Evolutionary conservation across 2,329 filamentous ascomycete genomes (phyloP).

Genomic region (Penicillium expansum): DNA sequence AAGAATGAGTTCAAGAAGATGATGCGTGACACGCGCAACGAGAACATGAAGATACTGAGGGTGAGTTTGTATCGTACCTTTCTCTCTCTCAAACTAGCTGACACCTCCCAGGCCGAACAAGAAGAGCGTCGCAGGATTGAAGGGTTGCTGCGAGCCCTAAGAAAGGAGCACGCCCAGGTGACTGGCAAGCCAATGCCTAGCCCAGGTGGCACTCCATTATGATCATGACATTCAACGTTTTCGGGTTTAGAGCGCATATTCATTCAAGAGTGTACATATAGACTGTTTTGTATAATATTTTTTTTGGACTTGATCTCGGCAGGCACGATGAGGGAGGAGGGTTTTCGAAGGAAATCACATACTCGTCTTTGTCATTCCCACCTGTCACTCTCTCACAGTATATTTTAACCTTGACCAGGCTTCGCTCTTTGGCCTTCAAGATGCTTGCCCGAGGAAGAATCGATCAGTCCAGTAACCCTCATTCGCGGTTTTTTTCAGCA

Average conservation of each 20-base stretch:
- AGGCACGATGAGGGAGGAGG: slow-evolving; percentile 22
- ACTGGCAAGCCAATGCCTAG: slow-evolving; percentile 35
- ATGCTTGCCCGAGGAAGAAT: slow-evolving; percentile 9
- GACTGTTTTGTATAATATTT: slow-evolving; percentile 23
- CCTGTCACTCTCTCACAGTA: neutral
- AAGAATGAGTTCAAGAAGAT: slow-evolving; percentile 77
- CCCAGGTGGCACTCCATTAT: slow-evolving; percentile 36
- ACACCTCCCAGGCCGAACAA: slow-evolving; percentile 60
- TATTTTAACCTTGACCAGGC: neutral
- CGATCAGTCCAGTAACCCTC: slow-evolving; percentile 2
- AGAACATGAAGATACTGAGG: slow-evolving; percentile 63
- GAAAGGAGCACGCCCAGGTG: slow-evolving; percentile 40
- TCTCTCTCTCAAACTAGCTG: slow-evolving; percentile 9
- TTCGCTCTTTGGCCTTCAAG: slow-evolving; percentile 7
- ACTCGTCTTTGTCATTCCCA: neutral
- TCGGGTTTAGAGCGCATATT: slow-evolving; percentile 14
- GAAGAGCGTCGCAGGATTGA: slow-evolving; percentile 68
- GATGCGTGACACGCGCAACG: slow-evolving; percentile 69
- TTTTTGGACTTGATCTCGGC: slow-evolving; percentile 16
- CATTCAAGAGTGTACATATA: slow-evolving; percentile 23
- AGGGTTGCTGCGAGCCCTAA: slow-evolving; percentile 55
- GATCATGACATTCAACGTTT: slow-evolving; percentile 28
- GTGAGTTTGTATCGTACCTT: slow-evolving; percentile 48
- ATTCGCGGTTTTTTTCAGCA: neutral
- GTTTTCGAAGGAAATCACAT: neutral